Percentiles rank a stretch among this genome's conserved stretches.
phyloP scores from a whole-genome alignment of 192 early-diverging fungal genomes.

The Chytriomyces hyalinus region DNA sequence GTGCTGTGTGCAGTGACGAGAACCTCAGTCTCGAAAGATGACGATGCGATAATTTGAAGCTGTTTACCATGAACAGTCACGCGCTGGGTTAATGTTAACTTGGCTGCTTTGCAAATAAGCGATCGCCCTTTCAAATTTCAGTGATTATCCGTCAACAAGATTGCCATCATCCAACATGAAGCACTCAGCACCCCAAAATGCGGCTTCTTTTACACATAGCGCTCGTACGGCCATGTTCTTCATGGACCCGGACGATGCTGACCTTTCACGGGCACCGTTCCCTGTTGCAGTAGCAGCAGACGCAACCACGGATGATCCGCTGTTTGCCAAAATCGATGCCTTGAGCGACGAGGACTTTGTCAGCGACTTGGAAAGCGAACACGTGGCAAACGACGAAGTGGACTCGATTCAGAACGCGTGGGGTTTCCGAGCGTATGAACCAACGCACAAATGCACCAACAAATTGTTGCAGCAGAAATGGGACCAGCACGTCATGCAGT shows the following conservation, averaged over 20 bases:
- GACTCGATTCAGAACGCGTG: constrained; percentile 8
- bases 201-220: neutral
- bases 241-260: neutral
- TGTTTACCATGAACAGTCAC: too few species aligned
- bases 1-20: too few species aligned
- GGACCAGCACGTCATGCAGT: neutral
- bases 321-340: neutral
- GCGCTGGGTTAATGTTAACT: too few species aligned
- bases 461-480: constrained; percentile 15
- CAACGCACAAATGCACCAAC: constrained; percentile 20
- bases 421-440: constrained; percentile 22
- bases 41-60: too few species aligned
- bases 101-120: too few species aligned
- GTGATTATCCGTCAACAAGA: too few species aligned
- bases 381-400: neutral
- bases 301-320: neutral
- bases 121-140: too few species aligned
- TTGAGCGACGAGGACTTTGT: neutral
- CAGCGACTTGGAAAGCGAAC: neutral
- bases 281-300: neutral
- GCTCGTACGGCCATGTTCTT: too few species aligned
- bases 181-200: neutral
- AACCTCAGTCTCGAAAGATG: too few species aligned
- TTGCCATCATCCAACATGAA: neutral
- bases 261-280: neutral